These are phyloP conservation scores for Phytophthora citrophthora DNA, from an alignment of 352 stramenopile genomes.

Conservation along the genomic window DNA sequence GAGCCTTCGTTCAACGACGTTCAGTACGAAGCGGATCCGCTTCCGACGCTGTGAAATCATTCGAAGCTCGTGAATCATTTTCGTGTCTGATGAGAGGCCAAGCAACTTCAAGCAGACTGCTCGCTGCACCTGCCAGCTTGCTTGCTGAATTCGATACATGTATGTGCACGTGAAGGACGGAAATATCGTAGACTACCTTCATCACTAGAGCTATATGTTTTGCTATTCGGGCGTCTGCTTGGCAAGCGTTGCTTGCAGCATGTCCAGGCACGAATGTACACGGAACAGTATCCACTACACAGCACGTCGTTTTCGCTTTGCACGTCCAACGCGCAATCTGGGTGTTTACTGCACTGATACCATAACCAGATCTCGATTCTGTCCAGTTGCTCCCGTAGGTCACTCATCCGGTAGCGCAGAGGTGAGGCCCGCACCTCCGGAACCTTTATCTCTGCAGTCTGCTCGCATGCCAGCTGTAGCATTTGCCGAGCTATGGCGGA, in stretches of 20 bases:
- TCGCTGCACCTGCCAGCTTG: not conserved
- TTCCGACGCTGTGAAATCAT: conserved; percentile 4
- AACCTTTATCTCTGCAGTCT: conserved; percentile 26
- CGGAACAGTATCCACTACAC: no score
- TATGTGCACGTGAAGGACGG: no score
- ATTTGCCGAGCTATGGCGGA: not conserved
- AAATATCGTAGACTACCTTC: no score
- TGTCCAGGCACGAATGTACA: no score
- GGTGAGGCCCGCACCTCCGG: conserved; percentile 26
- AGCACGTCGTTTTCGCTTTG: conserved; percentile 5
- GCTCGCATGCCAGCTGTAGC: conserved; percentile 21
- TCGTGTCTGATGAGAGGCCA: not conserved
- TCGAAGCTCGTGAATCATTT: not conserved
- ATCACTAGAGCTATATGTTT: no score
- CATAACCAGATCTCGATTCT: conserved; percentile 15
- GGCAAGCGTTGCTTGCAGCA: not conserved
- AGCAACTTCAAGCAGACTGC: conserved; percentile 4
- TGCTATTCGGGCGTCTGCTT: not conserved
- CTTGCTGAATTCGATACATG: not conserved
- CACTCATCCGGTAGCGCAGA: conserved; percentile 10
- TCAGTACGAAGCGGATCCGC: no score
- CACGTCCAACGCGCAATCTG: conserved; percentile 21
- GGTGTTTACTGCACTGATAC: conserved; percentile 18
- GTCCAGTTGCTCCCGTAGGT: not conserved
- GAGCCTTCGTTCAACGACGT: not conserved